Evolutionary conservation across 2,329 filamentous ascomycete species (phyloP).

Genomic region (Cordyceps javanica): DNA sequence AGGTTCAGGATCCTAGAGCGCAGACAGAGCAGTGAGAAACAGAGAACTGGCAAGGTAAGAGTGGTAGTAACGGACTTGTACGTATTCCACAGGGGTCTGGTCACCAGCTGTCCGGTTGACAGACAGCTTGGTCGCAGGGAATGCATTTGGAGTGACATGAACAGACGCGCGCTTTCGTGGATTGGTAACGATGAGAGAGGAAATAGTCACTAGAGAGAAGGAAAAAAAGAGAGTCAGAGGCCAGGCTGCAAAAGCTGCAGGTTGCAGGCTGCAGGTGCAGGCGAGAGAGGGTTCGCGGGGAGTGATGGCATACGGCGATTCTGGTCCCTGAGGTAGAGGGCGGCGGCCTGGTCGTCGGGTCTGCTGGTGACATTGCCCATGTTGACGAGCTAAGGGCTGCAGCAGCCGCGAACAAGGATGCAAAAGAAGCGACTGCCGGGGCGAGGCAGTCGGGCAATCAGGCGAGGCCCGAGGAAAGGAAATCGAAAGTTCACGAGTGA

Average conservation of each 20-base stretch:
- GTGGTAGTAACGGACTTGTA: slow-evolving; percentile 61
- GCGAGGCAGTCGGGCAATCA: neutral
- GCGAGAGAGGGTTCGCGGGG: slow-evolving; percentile 17
- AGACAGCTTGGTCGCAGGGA: slow-evolving; percentile 72
- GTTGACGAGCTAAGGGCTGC: slow-evolving; percentile 28
- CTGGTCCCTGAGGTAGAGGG: slow-evolving; percentile 85
- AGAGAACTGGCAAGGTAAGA: slow-evolving; percentile 13
- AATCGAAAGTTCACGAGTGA: neutral
- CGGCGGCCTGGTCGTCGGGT: slow-evolving; percentile 67
- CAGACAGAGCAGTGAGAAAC: slow-evolving; percentile 3
- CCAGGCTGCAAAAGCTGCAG: neutral
- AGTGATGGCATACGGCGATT: slow-evolving; percentile 72
- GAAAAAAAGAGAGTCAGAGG: neutral
- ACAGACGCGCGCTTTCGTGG: slow-evolving; percentile 70
- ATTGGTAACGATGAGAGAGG: slow-evolving; percentile 75
- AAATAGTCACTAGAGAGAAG: slow-evolving; percentile 66
- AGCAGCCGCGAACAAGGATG: slow-evolving; percentile 6
- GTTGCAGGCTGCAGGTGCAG: slow-evolving; percentile 11
- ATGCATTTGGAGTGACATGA: slow-evolving; percentile 77
- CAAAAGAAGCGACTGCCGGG: neutral
- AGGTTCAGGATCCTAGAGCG: slow-evolving; percentile 67
- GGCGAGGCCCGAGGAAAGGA: neutral
- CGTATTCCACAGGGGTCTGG: slow-evolving; percentile 73
- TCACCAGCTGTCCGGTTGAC: slow-evolving; percentile 70
- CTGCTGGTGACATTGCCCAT: slow-evolving; percentile 94